Conservation (phyloP, 768 basidiomycete species). For the Lactifluus rugatus region DNA sequence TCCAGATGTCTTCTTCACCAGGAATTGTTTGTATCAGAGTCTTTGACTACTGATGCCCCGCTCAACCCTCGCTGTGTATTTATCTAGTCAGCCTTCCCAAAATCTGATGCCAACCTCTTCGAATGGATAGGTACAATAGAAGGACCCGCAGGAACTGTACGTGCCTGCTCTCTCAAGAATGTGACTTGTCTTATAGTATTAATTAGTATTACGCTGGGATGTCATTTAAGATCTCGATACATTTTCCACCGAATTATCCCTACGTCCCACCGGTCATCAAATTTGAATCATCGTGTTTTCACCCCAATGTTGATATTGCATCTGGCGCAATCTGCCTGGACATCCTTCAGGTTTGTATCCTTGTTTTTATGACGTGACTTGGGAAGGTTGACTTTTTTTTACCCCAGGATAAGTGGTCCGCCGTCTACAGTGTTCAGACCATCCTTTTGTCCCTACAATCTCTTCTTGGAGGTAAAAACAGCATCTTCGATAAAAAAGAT, state of each 20-base stretch:
- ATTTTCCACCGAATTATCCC: conserved; percentile 83
- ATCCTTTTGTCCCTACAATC: conserved; percentile 83
- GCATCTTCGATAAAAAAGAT: background rate
- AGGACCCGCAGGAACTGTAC: conserved; percentile 65
- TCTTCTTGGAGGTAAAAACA: conserved; percentile 67
- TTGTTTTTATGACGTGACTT: background rate
- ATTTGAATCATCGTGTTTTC: conserved; percentile 84
- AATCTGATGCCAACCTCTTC: conserved; percentile 75
- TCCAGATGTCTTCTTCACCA: conserved; percentile 79
- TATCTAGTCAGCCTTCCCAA: conserved; percentile 78
- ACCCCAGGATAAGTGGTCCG: conserved; percentile 81
- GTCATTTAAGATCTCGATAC: conserved; percentile 73
- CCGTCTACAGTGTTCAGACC: conserved; percentile 86
- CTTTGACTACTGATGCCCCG: background rate
- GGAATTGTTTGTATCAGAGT: conserved; percentile 55
- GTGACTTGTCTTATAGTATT: conserved; percentile 3
- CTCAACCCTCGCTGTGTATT: background rate
- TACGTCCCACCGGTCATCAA: conserved; percentile 78
- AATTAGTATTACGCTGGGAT: conserved; percentile 66
- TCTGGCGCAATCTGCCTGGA: conserved; percentile 77
- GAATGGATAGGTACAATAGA: conserved; percentile 89
- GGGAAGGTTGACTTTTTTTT: background rate
- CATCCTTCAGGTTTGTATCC: conserved; percentile 60
- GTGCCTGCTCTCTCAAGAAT: conserved; percentile 22
- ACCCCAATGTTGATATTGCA: conserved; percentile 80